Percentiles rank a stretch among this genome's conserved stretches.
Evolutionary conservation across 2,329 filamentous ascomycete species (phyloP).

Genomic region (Onygenales sp.): DNA sequence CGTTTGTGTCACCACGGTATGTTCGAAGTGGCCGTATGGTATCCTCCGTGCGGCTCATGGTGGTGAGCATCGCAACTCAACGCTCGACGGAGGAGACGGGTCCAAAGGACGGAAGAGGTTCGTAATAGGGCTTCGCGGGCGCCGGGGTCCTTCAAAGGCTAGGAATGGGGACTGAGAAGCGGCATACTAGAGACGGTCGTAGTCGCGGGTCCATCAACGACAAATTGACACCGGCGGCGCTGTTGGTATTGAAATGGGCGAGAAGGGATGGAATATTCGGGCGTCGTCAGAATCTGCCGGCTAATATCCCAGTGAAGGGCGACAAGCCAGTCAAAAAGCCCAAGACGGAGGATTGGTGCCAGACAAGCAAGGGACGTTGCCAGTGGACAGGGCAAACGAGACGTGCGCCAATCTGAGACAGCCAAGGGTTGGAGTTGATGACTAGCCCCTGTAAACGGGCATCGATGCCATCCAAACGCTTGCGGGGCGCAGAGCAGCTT

Average conservation of each 20-base stretch:
- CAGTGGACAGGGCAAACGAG: conserved; percentile 4
- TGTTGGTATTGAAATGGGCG: not conserved
- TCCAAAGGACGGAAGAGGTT: not conserved
- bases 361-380: conserved; percentile 1
- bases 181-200: conserved; percentile 7
- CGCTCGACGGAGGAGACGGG: not conserved
- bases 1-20: conserved; percentile 23
- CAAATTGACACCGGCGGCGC: not conserved
- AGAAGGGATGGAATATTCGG: not conserved
- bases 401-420: conserved; percentile 10
- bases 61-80: conserved; percentile 19
- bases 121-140: conserved; percentile 1
- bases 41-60: conserved; percentile 31
- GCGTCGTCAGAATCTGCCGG: not conserved
- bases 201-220: not conserved
- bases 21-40: conserved; percentile 23
- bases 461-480: not conserved
- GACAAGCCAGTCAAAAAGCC: not conserved
- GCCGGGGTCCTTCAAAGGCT: conserved; percentile 6
- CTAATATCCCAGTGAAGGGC: not conserved
- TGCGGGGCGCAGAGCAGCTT: not conserved
- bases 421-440: conserved; percentile 6
- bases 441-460: not conserved
- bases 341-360: not conserved
- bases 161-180: conserved; percentile 1